Conservation (phyloP, 2,329 filamentous ascomycete species). For the Aspergillus fumigatiaffinis region DNA sequence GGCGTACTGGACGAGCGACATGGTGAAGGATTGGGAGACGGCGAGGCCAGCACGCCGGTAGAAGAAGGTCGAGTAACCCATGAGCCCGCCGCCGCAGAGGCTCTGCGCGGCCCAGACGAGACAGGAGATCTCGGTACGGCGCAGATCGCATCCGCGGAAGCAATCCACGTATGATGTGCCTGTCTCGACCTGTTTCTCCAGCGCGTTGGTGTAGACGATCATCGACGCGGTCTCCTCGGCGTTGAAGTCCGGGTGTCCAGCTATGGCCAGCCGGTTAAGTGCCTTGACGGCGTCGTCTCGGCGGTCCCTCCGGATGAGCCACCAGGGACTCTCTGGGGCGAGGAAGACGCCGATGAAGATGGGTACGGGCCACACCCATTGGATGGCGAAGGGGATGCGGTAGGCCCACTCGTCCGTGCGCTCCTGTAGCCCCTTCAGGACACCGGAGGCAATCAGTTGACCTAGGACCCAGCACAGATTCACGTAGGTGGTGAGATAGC, state of each 20-base stretch:
- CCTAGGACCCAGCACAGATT: constrained; percentile 48
- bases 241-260: constrained; percentile 65
- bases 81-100: constrained; percentile 60
- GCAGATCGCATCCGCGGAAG: constrained; percentile 73
- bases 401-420: constrained; percentile 49
- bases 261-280: constrained; percentile 42
- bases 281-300: constrained; percentile 45
- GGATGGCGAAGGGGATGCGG: constrained; percentile 49
- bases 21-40: constrained; percentile 48
- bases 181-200: constrained; percentile 70
- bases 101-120: constrained; percentile 65
- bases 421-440: constrained; percentile 46
- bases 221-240: constrained; percentile 82
- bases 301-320: constrained; percentile 46
- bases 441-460: constrained; percentile 51
- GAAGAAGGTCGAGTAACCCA: constrained; percentile 62
- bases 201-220: constrained; percentile 84
- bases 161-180: constrained; percentile 77
- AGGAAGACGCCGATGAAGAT: constrained; percentile 46
- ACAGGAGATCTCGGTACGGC: constrained; percentile 70
- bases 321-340: constrained; percentile 51
- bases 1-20: constrained; percentile 52
- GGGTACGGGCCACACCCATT: constrained; percentile 53
- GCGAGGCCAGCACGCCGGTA: constrained; percentile 52
- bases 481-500: constrained; percentile 46